phyloP scores from a whole-genome alignment of 1,284 basidiomycete species.

The Cryptococcus deneoformans region DNA sequence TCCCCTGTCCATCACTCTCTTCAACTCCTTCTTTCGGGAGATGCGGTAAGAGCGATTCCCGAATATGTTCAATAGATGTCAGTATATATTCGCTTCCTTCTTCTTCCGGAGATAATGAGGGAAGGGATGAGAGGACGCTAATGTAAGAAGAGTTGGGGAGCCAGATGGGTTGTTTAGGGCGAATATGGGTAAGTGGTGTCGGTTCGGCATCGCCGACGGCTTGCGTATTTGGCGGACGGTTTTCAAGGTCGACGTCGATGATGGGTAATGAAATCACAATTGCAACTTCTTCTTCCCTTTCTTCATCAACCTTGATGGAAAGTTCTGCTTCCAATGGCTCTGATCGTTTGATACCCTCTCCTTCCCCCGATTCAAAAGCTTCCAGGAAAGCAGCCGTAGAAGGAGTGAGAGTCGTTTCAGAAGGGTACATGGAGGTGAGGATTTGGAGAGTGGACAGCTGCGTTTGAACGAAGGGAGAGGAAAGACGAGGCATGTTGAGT shows the following conservation, averaged over 20 bases:
- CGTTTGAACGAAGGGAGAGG: constrained; percentile 5
- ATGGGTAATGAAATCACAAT: not conserved
- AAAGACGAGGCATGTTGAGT: not conserved
- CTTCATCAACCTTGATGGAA: constrained; percentile 7
- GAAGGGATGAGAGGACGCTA: constrained; percentile 8
- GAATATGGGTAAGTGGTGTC: constrained; percentile 4
- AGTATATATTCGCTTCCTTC: constrained; percentile 29
- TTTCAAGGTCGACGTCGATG: not conserved
- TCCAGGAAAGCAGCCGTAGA: constrained; percentile 13
- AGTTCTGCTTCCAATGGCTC: constrained; percentile 6
- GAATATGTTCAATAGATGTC: constrained; percentile 23
- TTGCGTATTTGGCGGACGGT: not conserved
- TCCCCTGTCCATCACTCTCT: not conserved
- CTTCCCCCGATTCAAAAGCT: not conserved
- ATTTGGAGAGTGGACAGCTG: constrained; percentile 31
- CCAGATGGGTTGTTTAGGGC: constrained; percentile 25
- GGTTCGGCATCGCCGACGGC: not conserved
- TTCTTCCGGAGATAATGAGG: not conserved
- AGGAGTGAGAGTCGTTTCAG: constrained; percentile 28
- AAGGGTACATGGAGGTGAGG: constrained; percentile 44
- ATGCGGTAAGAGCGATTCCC: constrained; percentile 1
- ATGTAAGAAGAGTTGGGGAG: constrained; percentile 17
- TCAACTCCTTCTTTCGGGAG: not conserved
- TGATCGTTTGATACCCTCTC: not conserved
- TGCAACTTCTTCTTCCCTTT: not conserved